These are phyloP conservation scores for Diplodia scrobiculata DNA, from an alignment of 2,329 filamentous ascomycete species.

Conservation along the genomic window DNA sequence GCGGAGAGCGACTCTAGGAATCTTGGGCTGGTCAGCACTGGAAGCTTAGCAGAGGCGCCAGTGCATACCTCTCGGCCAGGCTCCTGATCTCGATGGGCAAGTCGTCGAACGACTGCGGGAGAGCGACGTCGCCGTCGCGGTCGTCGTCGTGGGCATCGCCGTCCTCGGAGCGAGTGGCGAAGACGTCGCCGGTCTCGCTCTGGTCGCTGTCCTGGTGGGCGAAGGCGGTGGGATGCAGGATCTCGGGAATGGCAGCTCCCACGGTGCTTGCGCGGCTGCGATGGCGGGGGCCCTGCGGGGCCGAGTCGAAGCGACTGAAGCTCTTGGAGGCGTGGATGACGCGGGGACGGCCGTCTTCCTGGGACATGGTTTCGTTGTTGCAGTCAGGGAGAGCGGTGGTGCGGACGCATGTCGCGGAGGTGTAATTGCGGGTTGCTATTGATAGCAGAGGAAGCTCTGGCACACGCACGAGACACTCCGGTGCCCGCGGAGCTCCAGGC, in stretches of 20 bases:
- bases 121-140: constrained; percentile 35
- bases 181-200: constrained; percentile 44
- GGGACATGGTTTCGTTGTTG: constrained; percentile 25
- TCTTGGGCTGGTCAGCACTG: constrained; percentile 50
- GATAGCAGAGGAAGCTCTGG: constrained; percentile 31
- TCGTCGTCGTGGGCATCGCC: constrained; percentile 34
- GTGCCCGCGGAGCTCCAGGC: constrained; percentile 31
- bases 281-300: constrained; percentile 39
- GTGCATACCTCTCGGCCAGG: constrained; percentile 74
- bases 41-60: neutral
- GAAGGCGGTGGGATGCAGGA: constrained; percentile 49
- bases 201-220: constrained; percentile 42
- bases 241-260: constrained; percentile 46
- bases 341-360: constrained; percentile 41
- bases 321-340: constrained; percentile 50
- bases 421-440: constrained; percentile 23
- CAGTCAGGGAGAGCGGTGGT: constrained; percentile 14
- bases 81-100: constrained; percentile 92
- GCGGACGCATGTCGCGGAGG: constrained; percentile 23
- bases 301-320: constrained; percentile 53
- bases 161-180: constrained; percentile 45
- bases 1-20: constrained; percentile 89
- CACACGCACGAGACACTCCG: constrained; percentile 21
- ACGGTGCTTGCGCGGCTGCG: constrained; percentile 53
- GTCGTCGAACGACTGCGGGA: constrained; percentile 75